These are phyloP conservation scores for Aspergillus sojae DNA, from an alignment of 2,329 filamentous ascomycete species.

Conservation along the genomic window DNA sequence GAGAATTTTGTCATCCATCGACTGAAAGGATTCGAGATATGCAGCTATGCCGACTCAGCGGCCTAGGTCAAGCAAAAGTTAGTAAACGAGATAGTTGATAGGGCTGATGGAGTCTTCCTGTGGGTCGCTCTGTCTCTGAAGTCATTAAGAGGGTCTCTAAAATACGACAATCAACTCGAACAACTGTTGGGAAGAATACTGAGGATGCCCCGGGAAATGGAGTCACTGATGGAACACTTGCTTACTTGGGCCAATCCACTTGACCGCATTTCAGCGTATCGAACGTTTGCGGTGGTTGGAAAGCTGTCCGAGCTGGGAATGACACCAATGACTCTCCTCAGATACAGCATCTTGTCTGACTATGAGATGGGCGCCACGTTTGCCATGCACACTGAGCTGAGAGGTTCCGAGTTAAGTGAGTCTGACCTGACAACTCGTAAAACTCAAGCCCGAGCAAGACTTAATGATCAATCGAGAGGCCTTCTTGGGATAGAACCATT, in stretches of 20 bases:
- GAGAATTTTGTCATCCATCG: background rate
- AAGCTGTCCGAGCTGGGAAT: background rate
- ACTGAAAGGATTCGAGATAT: background rate
- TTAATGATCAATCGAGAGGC: background rate
- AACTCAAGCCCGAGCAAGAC: background rate
- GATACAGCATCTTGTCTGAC: background rate
- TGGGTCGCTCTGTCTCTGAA: background rate
- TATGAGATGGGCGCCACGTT: background rate
- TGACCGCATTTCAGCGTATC: slow-evolving; percentile 1
- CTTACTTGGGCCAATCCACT: background rate
- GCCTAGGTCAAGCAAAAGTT: background rate
- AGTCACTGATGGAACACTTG: background rate
- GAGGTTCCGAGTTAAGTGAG: background rate
- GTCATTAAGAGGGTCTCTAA: background rate
- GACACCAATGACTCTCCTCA: background rate
- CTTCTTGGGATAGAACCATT: background rate
- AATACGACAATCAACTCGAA: background rate
- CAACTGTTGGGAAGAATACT: background rate
- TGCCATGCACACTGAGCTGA: background rate
- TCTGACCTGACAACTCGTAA: background rate
- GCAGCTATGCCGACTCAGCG: background rate
- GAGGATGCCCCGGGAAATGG: background rate
- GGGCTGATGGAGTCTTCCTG: background rate
- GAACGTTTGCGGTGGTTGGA: background rate
- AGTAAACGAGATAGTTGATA: slow-evolving; percentile 1